A percentile compares a stretch with the other conserved stretches of the same genome.
phyloP scores from a whole-genome alignment of 352 stramenopile genomes.

The Globisporangium perplexum region DNA sequence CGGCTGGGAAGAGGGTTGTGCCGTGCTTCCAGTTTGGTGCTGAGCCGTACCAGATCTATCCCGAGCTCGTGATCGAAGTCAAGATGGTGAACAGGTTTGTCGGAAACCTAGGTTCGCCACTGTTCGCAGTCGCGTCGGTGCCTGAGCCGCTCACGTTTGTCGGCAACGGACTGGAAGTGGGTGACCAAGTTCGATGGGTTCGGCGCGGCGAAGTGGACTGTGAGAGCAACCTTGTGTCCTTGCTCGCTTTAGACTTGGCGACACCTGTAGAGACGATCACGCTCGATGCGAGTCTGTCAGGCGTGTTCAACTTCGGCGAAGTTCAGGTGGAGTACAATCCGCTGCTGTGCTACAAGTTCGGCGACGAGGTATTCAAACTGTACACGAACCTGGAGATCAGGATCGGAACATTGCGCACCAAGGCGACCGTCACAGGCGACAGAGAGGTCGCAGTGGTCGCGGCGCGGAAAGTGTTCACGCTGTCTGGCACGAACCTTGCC shows the following conservation, averaged over 20 bases:
- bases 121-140: conserved; percentile 50
- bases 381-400: conserved; percentile 41
- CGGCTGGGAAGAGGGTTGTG: conserved; percentile 31
- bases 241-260: conserved; percentile 22
- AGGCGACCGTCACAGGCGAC: conserved; percentile 24
- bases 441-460: conserved; percentile 46
- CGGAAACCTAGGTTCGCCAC: conserved; percentile 32
- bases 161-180: conserved; percentile 31
- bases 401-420: conserved; percentile 44
- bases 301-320: conserved; percentile 42
- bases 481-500: conserved; percentile 43
- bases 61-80: conserved; percentile 30
- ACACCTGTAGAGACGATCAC: conserved; percentile 28
- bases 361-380: conserved; percentile 43
- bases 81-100: conserved; percentile 50
- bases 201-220: conserved; percentile 41
- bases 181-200: conserved; percentile 57
- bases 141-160: conserved; percentile 53
- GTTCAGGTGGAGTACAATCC: conserved; percentile 45
- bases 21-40: conserved; percentile 57
- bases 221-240: conserved; percentile 36
- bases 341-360: conserved; percentile 64
- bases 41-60: conserved; percentile 58
- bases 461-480: conserved; percentile 37
- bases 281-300: conserved; percentile 23